Evolutionary conservation across 306 rosid species (phyloP), one percentile per base, ranked within the genome.

Genomic region (Cercis canadensis): DNA sequence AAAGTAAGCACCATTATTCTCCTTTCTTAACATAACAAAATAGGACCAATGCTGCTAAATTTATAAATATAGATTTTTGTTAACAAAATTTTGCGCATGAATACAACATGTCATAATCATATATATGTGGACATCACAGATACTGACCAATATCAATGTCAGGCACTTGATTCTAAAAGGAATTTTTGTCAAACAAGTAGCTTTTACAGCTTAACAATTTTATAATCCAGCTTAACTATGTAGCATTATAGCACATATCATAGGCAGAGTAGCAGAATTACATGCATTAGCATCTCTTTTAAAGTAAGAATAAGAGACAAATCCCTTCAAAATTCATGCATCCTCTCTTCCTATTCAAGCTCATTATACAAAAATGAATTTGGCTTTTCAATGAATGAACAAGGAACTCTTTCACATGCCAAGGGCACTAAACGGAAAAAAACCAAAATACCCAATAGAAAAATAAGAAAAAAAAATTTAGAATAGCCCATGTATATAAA

Each of bases 21-120:
- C 75, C 44, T 60, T 41, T 60, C 46, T 8, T 45, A 40, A 39
- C 24, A 57, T 9, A 24, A 11, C 44, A n/a, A 65, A 33, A 24
- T 24, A 24, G 29, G 29, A 3, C 29, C 29, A 24, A 24, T 24
- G 29, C 29, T 24, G 2, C 17, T 16, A 61, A 18, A 37, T 39
- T 15, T 19, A 37, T 61, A 46, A 37, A 16, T 9, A n/a, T n/a
- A n/a, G n/a, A n/a, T n/a, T n/a, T n/a, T n/a, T n/a, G n/a, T n/a
- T n/a, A n/a, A n/a, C n/a, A n/a, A n/a, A n/a, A n/a, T n/a, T n/a
- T n/a, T n/a, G n/a, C n/a, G n/a, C n/a, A n/a, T n/a, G n/a, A n/a
- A n/a, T n/a, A n/a, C n/a, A n/a, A n/a, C n/a, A n/a, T n/a, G n/a
- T n/a, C n/a, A n/a, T n/a, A n/a, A n/a, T n/a, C n/a, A n/a, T n/a